Evolutionary conservation across 192 early-diverging fungal species (phyloP), one percentile per base, ranked within the genome.

Genomic region (Coemansia sp.): DNA sequence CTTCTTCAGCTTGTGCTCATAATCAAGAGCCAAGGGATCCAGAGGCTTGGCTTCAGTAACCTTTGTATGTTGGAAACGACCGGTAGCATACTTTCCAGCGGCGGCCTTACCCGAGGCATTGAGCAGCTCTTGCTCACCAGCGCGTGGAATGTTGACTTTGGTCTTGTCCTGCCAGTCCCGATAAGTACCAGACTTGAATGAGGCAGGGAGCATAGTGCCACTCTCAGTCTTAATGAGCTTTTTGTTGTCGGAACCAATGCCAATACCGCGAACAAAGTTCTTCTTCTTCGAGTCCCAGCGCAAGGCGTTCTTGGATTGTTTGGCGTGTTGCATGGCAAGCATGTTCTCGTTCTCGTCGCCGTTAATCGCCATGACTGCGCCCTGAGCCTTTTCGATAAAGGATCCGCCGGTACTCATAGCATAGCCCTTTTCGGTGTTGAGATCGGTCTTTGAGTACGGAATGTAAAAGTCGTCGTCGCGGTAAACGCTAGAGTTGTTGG

Each of bases 281-380:
- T 94, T 95, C 86, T 98, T 97, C 73, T 90, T 94, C 61, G 88
- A 86, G 77, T 99, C 96, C 97, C 97, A 99, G 39, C 91, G 87
- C 43, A 96, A 66, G 7, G 78, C 81, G 20, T 87, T 87, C 55
- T 80, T 86, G 13, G 70, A 69, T 62, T 76, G 72, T 58, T 83
- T 73, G 27, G 78, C 68, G n/a, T 85, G 77, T 69, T 92, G 95
- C 64, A 86, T 75, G 16, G 81, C 87, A 38, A 86, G 81, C 33
- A 74, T 79, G 72, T 86, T 87, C 33, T 85, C 87, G 62, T 88
- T 87, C 62, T 98, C 97, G 75, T 98, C 97, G 36, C 89, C 93
- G 60, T 87, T 86, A 33, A 97, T 58, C 62, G 93, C 90, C 36
- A 98, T 74, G 5, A 89, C 89, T 0, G 94, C 93, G 6, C 87